Evolutionary conservation across 1,284 basidiomycete species (phyloP).

Genomic region (Neolentinus lepideus): DNA sequence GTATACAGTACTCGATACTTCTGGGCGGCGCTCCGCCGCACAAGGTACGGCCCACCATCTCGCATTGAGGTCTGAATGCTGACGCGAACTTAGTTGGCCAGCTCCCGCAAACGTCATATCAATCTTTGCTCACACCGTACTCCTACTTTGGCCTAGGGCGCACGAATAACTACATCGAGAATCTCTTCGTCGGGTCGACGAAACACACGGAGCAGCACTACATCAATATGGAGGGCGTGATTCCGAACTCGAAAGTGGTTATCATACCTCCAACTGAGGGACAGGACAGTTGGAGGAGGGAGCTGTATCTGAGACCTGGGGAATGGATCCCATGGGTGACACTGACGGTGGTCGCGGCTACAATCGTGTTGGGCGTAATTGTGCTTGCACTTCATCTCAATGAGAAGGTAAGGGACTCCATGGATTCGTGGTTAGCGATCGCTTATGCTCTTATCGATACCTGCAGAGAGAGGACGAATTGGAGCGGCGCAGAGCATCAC

Average conservation of each 20-base stretch:
- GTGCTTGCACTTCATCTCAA: conserved; percentile 86
- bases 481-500: conserved; percentile 80
- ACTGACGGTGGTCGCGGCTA: conserved; percentile 73
- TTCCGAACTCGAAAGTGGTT: conserved; percentile 97
- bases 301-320: conserved; percentile 90
- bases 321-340: conserved; percentile 99
- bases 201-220: conserved; percentile 60
- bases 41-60: conserved; percentile 49
- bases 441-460: conserved; percentile 7
- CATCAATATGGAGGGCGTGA: conserved; percentile 92
- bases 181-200: conserved; percentile 88
- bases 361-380: conserved; percentile 69
- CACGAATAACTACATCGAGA: conserved; percentile 99
- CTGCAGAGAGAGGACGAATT: conserved; percentile 91
- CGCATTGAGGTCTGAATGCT: conserved; percentile 4
- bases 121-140: conserved; percentile 86
- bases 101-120: conserved; percentile 88
- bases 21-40: conserved; percentile 85
- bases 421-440: conserved; percentile 3
- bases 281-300: conserved; percentile 71
- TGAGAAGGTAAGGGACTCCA: conserved; percentile 65
- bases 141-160: conserved; percentile 95
- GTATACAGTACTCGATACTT: conserved; percentile 93
- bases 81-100: conserved; percentile 62
- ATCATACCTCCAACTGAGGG: conserved; percentile 70